Evolutionary conservation across 2,329 filamentous ascomycete species (phyloP).

Genomic region (Thielaviopsis musarum): DNA sequence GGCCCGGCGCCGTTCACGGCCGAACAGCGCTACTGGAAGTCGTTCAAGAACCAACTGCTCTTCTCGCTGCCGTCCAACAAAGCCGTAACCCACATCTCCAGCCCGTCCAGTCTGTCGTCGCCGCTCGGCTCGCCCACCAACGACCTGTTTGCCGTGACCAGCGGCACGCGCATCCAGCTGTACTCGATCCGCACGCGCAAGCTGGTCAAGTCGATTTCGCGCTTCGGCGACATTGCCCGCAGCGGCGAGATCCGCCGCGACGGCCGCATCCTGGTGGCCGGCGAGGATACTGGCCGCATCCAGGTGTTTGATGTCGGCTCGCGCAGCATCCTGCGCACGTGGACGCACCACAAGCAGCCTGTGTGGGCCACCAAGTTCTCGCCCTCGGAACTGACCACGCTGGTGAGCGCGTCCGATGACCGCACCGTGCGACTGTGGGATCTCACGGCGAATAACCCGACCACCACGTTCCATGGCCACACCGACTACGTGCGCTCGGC

Average conservation of each 20-base stretch:
- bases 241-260: constrained; percentile 79
- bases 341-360: constrained; percentile 85
- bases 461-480: constrained; percentile 69
- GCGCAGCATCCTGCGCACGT: constrained; percentile 84
- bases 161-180: constrained; percentile 80
- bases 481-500: constrained; percentile 83
- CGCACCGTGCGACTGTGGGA: constrained; percentile 90
- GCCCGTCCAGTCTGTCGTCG: constrained; percentile 20
- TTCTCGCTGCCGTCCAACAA: constrained; percentile 82
- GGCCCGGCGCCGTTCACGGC: constrained; percentile 71
- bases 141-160: constrained; percentile 84
- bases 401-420: constrained; percentile 87
- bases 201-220: constrained; percentile 80
- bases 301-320: constrained; percentile 88
- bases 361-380: constrained; percentile 87
- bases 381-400: constrained; percentile 66
- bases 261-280: constrained; percentile 75
- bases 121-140: constrained; percentile 30
- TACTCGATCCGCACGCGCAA: constrained; percentile 87
- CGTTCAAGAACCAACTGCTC: constrained; percentile 80
- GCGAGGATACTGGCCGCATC: constrained; percentile 79
- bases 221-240: constrained; percentile 82
- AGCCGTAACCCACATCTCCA: constrained; percentile 79
- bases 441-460: constrained; percentile 61
- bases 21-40: constrained; percentile 92